Conservation (phyloP, 345 rosid species). For the Eutrema heterophyllum region DNA sequence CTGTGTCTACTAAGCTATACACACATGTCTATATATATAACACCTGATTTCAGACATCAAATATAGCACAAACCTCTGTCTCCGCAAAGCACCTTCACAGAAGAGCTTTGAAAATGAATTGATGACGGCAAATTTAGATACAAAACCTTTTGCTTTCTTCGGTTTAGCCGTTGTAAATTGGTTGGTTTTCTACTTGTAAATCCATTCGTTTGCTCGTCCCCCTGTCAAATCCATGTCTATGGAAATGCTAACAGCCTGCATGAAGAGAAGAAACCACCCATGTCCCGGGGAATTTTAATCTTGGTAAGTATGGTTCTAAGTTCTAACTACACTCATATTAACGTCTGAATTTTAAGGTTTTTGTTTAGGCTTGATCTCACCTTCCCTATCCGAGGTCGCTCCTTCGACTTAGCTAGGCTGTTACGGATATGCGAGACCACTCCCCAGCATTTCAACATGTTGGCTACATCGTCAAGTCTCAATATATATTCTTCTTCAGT, state of each 20-base stretch:
- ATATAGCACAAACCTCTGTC: slow-evolving; percentile 4
- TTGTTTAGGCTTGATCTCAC: slow-evolving; percentile 33
- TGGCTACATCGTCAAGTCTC: slow-evolving; percentile 93
- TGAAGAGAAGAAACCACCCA: not conserved
- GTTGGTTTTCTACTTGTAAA: slow-evolving; percentile 58
- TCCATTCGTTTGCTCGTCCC: slow-evolving; percentile 96
- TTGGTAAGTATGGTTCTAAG: not conserved
- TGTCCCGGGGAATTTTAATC: not conserved
- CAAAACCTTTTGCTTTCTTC: not conserved
- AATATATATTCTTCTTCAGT: slow-evolving; percentile 89
- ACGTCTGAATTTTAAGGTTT: not conserved
- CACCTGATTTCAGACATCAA: slow-evolving; percentile 3
- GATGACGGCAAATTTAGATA: not conserved
- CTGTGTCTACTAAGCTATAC: slow-evolving; percentile 23
- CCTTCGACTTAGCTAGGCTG: slow-evolving; percentile 81
- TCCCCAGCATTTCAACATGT: slow-evolving; percentile 93
- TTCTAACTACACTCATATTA: no score
- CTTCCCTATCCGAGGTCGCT: slow-evolving; percentile 89
- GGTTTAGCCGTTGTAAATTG: not conserved
- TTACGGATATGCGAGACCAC: slow-evolving; percentile 86
- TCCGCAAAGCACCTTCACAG: slow-evolving; percentile 4
- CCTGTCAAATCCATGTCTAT: slow-evolving; percentile 94
- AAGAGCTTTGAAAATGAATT: slow-evolving; percentile 5
- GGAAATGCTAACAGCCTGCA: slow-evolving; percentile 98
- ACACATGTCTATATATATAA: not conserved